Base-by-base conservation (phyloP, 2,329 filamentous ascomycete species). In the Scorias spongiosa region DNA sequence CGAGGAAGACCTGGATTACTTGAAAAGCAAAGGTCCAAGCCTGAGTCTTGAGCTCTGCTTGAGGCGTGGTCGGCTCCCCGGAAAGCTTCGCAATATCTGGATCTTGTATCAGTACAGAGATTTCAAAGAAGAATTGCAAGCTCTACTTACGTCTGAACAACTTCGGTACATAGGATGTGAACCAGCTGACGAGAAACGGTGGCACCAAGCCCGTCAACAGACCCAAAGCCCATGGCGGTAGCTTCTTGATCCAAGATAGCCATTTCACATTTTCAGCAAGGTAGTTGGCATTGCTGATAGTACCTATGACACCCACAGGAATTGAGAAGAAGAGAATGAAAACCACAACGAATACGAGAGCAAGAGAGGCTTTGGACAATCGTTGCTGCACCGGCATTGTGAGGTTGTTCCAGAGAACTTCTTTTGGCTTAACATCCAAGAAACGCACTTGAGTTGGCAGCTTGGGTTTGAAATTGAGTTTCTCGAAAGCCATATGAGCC, bases 401-500 rank as follows among this genome's bases (percentile, higher is more conserved):
- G 28, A 70, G 48, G 44, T 69, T 70, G 30, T 60, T 54, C 68
- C 68, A 71, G 0, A 70, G 57, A 6, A 71, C 62, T 45, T 70
- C 67, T 30, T 65, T 60, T 1, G 68, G 68, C 42, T 62, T 52
- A 1, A 69, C 59, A 45, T 64, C 66, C 18, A 69, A 58, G 46
- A 63, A 66, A 5, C 63, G 63, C 40, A 66, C 63, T 29, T 59
- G 45, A 30, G 67, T 51, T 47, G 52, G 65, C 46, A 56, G 39
- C n/a, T 52, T 51, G 29, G 54, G 52, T 20, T 57, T 54, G 38
- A 61, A 57, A 5, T 43, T 53, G 39, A 59, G 48, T 26, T 52
- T 43, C 62, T 95, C 86, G 63, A 77, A 87, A 14, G 89, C 89
- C 42, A 78, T 74, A 62, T 96, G 87, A 7, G 91, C 91, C 46